Evolutionary conservation across 2,329 filamentous ascomycete genomes (phyloP).

Genomic region (Fusarium mundagurra): DNA sequence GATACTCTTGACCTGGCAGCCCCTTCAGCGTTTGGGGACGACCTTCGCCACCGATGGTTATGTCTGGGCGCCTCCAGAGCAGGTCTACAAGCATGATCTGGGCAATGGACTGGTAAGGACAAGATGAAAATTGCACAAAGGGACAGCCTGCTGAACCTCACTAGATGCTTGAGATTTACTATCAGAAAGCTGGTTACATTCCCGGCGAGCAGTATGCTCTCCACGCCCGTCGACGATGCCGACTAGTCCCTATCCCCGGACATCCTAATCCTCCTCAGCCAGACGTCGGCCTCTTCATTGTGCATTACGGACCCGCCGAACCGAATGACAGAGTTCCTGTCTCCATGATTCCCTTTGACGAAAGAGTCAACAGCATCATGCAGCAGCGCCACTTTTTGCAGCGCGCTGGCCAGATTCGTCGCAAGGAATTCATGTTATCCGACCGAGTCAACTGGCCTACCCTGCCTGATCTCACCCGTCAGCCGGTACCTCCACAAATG

Average conservation of each 20-base stretch:
- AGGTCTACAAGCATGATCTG: conserved; percentile 77
- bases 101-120: conserved; percentile 66
- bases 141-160: conserved; percentile 15
- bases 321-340: conserved; percentile 77
- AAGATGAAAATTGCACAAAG: neutral
- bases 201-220: conserved; percentile 78
- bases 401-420: conserved; percentile 80
- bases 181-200: conserved; percentile 83
- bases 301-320: conserved; percentile 86
- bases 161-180: conserved; percentile 88
- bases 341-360: conserved; percentile 71
- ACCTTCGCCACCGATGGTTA: conserved; percentile 92
- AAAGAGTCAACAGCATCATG: conserved; percentile 69
- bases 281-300: conserved; percentile 87
- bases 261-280: conserved; percentile 75
- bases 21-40: conserved; percentile 73
- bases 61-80: conserved; percentile 86
- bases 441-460: conserved; percentile 92
- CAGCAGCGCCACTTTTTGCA: conserved; percentile 72
- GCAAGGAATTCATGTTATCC: conserved; percentile 94
- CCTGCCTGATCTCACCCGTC: conserved; percentile 66
- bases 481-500: conserved; percentile 62
- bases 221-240: conserved; percentile 86
- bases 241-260: conserved; percentile 77
- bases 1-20: conserved; percentile 89